Evolutionary conservation across 345 rosid genomes (phyloP).

Genomic region (Conringia planisiliqua): DNA sequence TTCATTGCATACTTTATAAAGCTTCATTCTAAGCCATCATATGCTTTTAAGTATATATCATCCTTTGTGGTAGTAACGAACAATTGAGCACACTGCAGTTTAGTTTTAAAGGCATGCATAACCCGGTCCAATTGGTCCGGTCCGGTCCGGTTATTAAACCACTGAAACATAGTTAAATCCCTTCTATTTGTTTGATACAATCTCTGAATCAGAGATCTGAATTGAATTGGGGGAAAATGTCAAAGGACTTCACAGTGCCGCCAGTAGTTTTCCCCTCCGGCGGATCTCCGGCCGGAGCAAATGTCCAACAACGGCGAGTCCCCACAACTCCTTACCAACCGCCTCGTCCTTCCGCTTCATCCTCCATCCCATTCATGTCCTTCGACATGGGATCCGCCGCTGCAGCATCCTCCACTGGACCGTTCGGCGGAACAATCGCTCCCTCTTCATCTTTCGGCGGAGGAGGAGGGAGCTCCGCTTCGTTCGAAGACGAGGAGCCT

Average conservation of each 20-base stretch:
- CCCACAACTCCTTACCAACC: constrained; percentile 88
- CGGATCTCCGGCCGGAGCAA: constrained; percentile 46
- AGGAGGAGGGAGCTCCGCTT: constrained; percentile 28
- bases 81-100: no score
- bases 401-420: constrained; percentile 47
- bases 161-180: no score
- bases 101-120: no score
- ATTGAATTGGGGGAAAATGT: constrained; percentile 34
- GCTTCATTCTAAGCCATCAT: no score
- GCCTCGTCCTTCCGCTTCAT: constrained; percentile 51
- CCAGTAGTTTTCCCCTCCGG: constrained; percentile 72
- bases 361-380: constrained; percentile 85
- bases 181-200: not conserved
- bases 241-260: constrained; percentile 66
- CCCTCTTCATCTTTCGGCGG: constrained; percentile 34
- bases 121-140: no score
- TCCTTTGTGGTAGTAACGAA: no score
- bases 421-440: constrained; percentile 57
- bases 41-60: no score
- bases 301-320: constrained; percentile 63
- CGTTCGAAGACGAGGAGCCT: constrained; percentile 89
- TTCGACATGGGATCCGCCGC: constrained; percentile 71
- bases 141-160: no score
- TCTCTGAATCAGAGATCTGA: not conserved
- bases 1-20: no score